phyloP scores from a whole-genome alignment of 2,329 filamentous ascomycete species.

The Pseudogymnoascus sp. region DNA sequence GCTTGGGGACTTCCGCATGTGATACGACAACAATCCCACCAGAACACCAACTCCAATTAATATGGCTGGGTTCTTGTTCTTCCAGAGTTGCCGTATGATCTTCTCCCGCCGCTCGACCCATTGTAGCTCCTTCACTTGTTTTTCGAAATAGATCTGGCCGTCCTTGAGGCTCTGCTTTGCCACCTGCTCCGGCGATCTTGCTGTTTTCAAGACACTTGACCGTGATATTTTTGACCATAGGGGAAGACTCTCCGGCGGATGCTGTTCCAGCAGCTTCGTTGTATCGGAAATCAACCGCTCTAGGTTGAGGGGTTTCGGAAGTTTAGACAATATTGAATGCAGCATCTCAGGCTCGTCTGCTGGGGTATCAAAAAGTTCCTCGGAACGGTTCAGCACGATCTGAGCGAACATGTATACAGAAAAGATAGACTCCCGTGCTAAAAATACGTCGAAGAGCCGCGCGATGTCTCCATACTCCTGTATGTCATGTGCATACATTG shows the following conservation, averaged over 20 bases:
- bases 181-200: slow-evolving; percentile 45
- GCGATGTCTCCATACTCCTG: slow-evolving; percentile 83
- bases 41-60: slow-evolving; percentile 57
- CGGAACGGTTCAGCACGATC: slow-evolving; percentile 72
- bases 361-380: slow-evolving; percentile 79
- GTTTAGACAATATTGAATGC: slow-evolving; percentile 77
- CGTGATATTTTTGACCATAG: slow-evolving; percentile 67
- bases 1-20: slow-evolving; percentile 47
- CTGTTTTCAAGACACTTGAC: slow-evolving; percentile 81
- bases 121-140: slow-evolving; percentile 65
- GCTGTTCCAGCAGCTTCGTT: slow-evolving; percentile 50
- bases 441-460: slow-evolving; percentile 83
- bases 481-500: slow-evolving; percentile 94
- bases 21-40: slow-evolving; percentile 62
- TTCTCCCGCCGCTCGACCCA: slow-evolving; percentile 54
- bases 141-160: slow-evolving; percentile 60
- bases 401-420: slow-evolving; percentile 87
- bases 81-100: slow-evolving; percentile 46
- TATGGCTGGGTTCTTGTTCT: slow-evolving; percentile 57
- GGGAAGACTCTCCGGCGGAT: slow-evolving; percentile 67
- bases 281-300: slow-evolving; percentile 68
- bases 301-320: slow-evolving; percentile 73
- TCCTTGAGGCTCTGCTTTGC: slow-evolving; percentile 54
- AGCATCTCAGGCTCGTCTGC: slow-evolving; percentile 85
- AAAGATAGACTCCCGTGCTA: slow-evolving; percentile 81